phyloP scores from a whole-genome alignment of 768 basidiomycete species.

The Phlebiopsis flavidoalba region DNA sequence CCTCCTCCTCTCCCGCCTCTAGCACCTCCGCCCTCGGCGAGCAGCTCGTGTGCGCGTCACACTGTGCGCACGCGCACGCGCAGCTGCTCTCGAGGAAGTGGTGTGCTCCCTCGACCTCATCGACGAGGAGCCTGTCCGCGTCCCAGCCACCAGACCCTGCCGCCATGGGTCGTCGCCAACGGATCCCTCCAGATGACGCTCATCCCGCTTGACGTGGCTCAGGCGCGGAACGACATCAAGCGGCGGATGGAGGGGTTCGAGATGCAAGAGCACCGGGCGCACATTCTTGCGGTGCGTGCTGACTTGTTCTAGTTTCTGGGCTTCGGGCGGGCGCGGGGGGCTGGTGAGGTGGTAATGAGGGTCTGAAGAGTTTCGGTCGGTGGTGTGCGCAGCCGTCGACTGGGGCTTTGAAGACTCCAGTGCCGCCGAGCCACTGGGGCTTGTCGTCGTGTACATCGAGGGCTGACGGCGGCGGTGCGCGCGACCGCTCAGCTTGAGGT shows the following conservation, averaged over 20 bases:
- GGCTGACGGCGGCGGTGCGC: too few relatives aligned
- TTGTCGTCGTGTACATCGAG: too few relatives aligned
- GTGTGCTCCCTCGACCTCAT: neutral
- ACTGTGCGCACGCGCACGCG: neutral
- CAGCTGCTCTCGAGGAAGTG: neutral
- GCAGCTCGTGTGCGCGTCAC: neutral
- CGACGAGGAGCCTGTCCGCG: neutral
- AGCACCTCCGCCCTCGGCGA: too few relatives aligned
- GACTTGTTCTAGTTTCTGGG: neutral
- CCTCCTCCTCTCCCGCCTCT: neutral
- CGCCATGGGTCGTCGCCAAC: neutral
- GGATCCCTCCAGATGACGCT: neutral
- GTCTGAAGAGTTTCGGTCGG: neutral
- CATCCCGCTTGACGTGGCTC: conserved; percentile 3
- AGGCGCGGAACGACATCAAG: conserved; percentile 6
- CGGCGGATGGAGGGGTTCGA: neutral
- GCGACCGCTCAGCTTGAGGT: too few relatives aligned
- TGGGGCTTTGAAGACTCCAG: neutral
- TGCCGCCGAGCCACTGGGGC: too few relatives aligned
- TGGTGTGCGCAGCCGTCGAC: neutral
- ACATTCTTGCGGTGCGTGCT: neutral
- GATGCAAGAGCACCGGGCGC: conserved; percentile 1
- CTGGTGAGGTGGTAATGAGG: neutral
- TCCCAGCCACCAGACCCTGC: neutral
- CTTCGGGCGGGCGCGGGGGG: neutral